Percentiles rank a stretch among this genome's conserved stretches.
These are phyloP conservation scores for Cordyceps pruinosa DNA, from an alignment of 2,329 filamentous ascomycete genomes.

Conservation along the genomic window DNA sequence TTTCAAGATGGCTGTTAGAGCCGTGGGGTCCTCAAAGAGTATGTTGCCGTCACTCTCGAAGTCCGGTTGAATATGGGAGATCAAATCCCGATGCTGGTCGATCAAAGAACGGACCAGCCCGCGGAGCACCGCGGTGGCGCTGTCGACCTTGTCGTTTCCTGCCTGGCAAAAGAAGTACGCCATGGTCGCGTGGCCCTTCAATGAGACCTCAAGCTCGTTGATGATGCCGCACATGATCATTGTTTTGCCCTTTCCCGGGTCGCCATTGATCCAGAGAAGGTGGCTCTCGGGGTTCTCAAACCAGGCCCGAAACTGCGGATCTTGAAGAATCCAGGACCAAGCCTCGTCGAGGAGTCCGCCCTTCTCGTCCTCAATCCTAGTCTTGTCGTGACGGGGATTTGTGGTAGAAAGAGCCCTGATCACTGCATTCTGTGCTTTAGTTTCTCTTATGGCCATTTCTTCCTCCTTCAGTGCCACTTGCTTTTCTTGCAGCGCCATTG, in stretches of 20 bases:
- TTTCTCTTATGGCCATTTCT: too few species aligned
- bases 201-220: slow-evolving; percentile 21
- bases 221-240: slow-evolving; percentile 36
- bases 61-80: slow-evolving; percentile 5
- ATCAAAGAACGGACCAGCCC: slow-evolving; percentile 37
- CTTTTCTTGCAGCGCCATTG: too few species aligned
- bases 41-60: slow-evolving; percentile 25
- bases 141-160: slow-evolving; percentile 31
- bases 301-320: slow-evolving; percentile 19
- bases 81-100: slow-evolving; percentile 24
- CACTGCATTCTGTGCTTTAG: neutral
- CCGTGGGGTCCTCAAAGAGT: slow-evolving; percentile 32
- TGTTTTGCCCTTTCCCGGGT: slow-evolving; percentile 37
- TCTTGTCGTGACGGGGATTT: slow-evolving; percentile 23
- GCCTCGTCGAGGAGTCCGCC: slow-evolving; percentile 26
- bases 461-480: too few species aligned
- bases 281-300: slow-evolving; percentile 7
- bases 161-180: slow-evolving; percentile 38
- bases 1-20: slow-evolving; percentile 22
- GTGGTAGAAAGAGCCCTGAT: neutral
- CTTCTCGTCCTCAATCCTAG: slow-evolving; percentile 24
- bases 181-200: slow-evolving; percentile 6
- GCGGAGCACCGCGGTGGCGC: slow-evolving; percentile 32
- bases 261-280: slow-evolving; percentile 32
- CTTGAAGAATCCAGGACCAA: slow-evolving; percentile 30